Conservation (phyloP, 768 basidiomycete species). For the Suillus luteus region DNA sequence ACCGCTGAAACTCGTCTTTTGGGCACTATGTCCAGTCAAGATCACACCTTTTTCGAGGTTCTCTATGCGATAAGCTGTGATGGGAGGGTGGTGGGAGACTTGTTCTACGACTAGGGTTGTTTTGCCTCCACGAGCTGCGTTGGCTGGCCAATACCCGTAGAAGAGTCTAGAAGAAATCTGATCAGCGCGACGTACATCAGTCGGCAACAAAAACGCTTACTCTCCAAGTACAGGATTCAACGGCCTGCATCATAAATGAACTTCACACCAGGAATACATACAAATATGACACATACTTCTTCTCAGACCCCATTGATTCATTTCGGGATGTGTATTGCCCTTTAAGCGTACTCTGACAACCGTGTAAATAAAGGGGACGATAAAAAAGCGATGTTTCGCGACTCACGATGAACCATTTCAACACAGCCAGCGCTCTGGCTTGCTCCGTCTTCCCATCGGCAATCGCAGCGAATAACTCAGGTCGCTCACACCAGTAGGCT, state of each 20-base stretch:
- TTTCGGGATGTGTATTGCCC: conserved; percentile 95
- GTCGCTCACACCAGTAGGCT: conserved; percentile 98
- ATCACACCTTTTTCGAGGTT: conserved; percentile 76
- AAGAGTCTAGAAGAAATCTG: conserved; percentile 56
- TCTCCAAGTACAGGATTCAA: conserved; percentile 95
- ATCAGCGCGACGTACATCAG: not conserved
- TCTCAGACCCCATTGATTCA: conserved; percentile 95
- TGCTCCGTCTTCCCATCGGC: conserved; percentile 74
- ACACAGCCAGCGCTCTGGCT: conserved; percentile 75
- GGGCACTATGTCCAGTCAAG: conserved; percentile 87
- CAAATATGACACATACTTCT: conserved; percentile 64
- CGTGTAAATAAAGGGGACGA: not conserved
- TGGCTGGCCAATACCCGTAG: conserved; percentile 86
- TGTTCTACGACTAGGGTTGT: conserved; percentile 89
- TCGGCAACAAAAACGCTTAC: conserved; percentile 41
- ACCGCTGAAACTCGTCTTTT: conserved; percentile 94
- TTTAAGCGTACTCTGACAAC: conserved; percentile 78
- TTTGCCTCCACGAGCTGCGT: conserved; percentile 64
- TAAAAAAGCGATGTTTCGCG: not conserved
- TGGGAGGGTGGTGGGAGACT: conserved; percentile 93
- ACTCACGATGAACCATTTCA: conserved; percentile 93
- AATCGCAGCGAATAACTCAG: conserved; percentile 86
- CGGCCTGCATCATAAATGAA: conserved; percentile 53
- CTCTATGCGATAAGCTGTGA: conserved; percentile 85
- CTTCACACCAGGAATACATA: not conserved